phyloP scores from a whole-genome alignment of 306 rosid genomes.

The Vachellia pachyceras region DNA sequence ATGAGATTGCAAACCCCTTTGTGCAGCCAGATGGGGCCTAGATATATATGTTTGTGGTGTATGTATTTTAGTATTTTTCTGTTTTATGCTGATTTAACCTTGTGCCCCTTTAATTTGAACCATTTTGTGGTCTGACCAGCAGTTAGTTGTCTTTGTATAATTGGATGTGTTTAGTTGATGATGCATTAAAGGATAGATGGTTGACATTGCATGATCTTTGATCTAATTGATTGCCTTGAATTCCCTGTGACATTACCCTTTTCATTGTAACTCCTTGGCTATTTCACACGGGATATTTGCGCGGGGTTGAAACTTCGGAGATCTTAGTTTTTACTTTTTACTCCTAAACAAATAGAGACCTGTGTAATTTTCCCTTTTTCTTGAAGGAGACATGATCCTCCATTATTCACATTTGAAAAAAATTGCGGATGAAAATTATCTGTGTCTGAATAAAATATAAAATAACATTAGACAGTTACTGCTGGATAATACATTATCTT shows the following conservation, averaged over 20 bases:
- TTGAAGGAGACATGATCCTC: not conserved
- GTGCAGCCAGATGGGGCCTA: slow-evolving; percentile 87
- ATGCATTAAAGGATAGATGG: slow-evolving; percentile 5
- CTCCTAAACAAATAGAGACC: not conserved
- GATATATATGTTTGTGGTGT: slow-evolving; percentile 22
- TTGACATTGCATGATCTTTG: slow-evolving; percentile 12
- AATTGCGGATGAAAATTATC: not conserved
- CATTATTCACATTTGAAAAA: not conserved
- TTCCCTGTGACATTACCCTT: not conserved
- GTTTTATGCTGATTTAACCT: slow-evolving; percentile 14
- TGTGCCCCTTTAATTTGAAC: slow-evolving; percentile 30
- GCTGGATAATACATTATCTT: not conserved
- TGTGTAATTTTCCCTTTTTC: not conserved
- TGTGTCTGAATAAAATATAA: not conserved
- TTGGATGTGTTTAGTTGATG: not conserved
- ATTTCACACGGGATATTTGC: not conserved
- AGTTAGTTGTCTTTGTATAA: not conserved
- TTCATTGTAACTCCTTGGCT: not conserved
- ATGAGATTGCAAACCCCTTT: slow-evolving; percentile 97
- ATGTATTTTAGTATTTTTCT: not conserved
- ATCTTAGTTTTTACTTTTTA: not conserved
- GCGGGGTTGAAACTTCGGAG: not conserved
- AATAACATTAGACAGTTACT: not conserved
- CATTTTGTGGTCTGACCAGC: slow-evolving; percentile 16
- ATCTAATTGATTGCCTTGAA: slow-evolving; percentile 15